Conservation (phyloP, 805 yeast species). For the Jamesozyma lodderae region DNA sequence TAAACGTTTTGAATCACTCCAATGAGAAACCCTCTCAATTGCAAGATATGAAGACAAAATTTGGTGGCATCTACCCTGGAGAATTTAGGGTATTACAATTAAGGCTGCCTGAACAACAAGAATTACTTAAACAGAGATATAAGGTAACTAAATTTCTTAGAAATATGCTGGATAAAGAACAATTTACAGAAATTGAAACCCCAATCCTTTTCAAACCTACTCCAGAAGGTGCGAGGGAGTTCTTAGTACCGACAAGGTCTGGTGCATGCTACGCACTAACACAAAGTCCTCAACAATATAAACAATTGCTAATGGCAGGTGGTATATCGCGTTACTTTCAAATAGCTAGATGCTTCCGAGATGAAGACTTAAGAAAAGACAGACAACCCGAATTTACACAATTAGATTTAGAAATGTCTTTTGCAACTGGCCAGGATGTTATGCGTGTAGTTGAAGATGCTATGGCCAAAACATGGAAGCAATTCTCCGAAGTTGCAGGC, state of each 20-base stretch:
- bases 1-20: conserved; percentile 55
- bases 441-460: conserved; percentile 52
- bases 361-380: conserved; percentile 89
- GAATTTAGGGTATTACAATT: conserved; percentile 76
- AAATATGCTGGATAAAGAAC: conserved; percentile 31
- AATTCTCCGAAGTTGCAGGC: conserved; percentile 26
- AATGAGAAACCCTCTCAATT: conserved; percentile 60
- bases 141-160: conserved; percentile 43
- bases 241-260: conserved; percentile 78
- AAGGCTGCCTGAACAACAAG: conserved; percentile 49
- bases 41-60: conserved; percentile 41
- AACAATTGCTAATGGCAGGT: conserved; percentile 88
- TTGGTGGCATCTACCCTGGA: conserved; percentile 55
- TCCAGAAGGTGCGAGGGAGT: conserved; percentile 97
- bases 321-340: conserved; percentile 84
- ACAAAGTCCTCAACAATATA: conserved; percentile 96
- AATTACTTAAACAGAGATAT: conserved; percentile 48
- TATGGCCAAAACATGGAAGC: conserved; percentile 47
- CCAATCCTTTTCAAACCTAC: conserved; percentile 91
- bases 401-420: conserved; percentile 90
- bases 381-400: conserved; percentile 98
- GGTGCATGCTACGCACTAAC: conserved; percentile 74
- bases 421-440: conserved; percentile 61
- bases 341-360: conserved; percentile 89
- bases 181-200: conserved; percentile 81